Percentiles rank a stretch among this genome's conserved stretches.
Evolutionary conservation across 768 basidiomycete species (phyloP).

Genomic region (Ramaria rubella): DNA sequence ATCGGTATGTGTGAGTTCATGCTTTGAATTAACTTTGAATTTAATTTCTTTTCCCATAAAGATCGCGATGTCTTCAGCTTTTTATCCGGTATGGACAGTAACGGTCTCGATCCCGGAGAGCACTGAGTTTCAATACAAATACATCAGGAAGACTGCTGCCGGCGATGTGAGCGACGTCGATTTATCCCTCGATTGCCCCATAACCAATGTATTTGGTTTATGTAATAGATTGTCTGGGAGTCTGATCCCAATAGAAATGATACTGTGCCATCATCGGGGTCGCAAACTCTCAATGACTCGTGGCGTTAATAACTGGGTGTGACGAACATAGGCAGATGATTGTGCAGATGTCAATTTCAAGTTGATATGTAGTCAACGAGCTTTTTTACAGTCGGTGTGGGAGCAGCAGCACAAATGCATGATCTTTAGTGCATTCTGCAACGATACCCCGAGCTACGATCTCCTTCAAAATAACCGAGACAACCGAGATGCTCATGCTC

Average conservation of each 20-base stretch:
- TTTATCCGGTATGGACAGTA: slow-evolving; percentile 50
- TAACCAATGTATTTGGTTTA: background rate
- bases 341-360: too few relatives aligned
- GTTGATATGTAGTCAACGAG: too few relatives aligned
- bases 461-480: too few relatives aligned
- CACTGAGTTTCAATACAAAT: slow-evolving; percentile 53
- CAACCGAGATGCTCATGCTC: too few relatives aligned
- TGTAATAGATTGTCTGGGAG: slow-evolving; percentile 49
- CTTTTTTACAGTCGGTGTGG: too few relatives aligned
- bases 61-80: slow-evolving; percentile 46
- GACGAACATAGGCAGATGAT: too few relatives aligned
- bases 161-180: slow-evolving; percentile 36
- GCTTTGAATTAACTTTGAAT: background rate
- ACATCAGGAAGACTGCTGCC: slow-evolving; percentile 48
- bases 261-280: slow-evolving; percentile 35
- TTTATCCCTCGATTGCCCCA: background rate
- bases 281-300: slow-evolving; percentile 34
- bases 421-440: too few relatives aligned
- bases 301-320: slow-evolving; percentile 36
- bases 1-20: slow-evolving; percentile 32
- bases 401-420: too few relatives aligned
- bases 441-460: too few relatives aligned
- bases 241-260: slow-evolving; percentile 51
- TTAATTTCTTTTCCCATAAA: slow-evolving; percentile 14
- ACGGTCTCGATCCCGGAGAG: slow-evolving; percentile 44